These are phyloP conservation scores for Physcomitrellopsis africana DNA, from an alignment of 225 moss, liverwort and hornwort genomes.

Conservation along the genomic window DNA sequence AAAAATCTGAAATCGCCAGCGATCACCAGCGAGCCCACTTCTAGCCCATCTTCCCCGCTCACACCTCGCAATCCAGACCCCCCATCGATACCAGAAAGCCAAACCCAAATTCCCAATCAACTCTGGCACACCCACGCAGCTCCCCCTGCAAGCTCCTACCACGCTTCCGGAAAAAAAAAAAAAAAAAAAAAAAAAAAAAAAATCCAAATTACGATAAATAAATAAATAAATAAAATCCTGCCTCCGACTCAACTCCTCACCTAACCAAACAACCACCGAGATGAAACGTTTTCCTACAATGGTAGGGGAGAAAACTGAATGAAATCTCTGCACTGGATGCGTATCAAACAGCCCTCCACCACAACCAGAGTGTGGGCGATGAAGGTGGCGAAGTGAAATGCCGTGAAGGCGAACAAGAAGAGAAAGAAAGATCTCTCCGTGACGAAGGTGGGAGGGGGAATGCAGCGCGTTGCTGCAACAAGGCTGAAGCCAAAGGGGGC, in stretches of 20 bases:
- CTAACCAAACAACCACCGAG: constrained; percentile 8
- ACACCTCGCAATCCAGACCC: constrained; percentile 37
- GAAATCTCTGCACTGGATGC: not conserved
- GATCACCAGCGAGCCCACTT: constrained; percentile 19
- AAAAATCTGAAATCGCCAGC: constrained; percentile 19
- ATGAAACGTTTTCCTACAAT: constrained; percentile 19
- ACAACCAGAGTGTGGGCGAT: not conserved
- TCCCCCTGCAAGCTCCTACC: not conserved
- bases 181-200: no score
- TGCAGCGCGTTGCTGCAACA: not conserved
- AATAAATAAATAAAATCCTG: not conserved
- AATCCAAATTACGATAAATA: no score
- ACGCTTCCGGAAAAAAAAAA: not conserved
- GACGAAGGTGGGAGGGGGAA: constrained; percentile 5
- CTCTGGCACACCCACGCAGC: constrained; percentile 20
- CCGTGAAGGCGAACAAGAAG: not conserved
- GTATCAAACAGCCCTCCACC: constrained; percentile 22
- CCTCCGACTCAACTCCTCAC: constrained; percentile 5
- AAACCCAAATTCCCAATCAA: not conserved
- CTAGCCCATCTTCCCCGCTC: constrained; percentile 22
- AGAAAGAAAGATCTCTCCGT: not conserved
- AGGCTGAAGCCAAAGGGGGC: constrained; percentile 35
- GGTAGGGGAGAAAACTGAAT: constrained; percentile 10
- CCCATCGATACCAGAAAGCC: constrained; percentile 10
- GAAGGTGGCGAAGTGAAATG: not conserved